Evolutionary conservation across 2,329 filamentous ascomycete species (phyloP).

Genomic region (Orbilia ellipsospora): DNA sequence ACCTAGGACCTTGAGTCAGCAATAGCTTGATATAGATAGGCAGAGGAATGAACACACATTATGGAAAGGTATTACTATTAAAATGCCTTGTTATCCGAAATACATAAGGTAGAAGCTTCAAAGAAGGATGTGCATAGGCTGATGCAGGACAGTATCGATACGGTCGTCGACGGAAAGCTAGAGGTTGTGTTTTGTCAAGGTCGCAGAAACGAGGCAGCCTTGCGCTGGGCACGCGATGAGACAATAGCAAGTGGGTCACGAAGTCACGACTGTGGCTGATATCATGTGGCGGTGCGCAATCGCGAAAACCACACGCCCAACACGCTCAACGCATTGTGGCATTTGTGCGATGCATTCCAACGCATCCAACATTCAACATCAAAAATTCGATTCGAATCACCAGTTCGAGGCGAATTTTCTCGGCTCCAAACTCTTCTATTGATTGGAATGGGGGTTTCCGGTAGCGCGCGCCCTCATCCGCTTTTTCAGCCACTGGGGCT

Average conservation of each 20-base stretch:
- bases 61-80: slow-evolving; percentile 5
- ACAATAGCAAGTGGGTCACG: slow-evolving; percentile 20
- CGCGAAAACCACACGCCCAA: slow-evolving; percentile 17
- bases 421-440: neutral
- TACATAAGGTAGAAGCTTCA: neutral
- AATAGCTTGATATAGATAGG: neutral
- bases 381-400: neutral
- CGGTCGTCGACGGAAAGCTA: neutral
- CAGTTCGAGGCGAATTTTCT: neutral
- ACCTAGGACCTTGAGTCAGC: slow-evolving; percentile 23
- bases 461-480: neutral
- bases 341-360: neutral
- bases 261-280: slow-evolving; percentile 32
- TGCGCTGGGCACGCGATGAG: neutral
- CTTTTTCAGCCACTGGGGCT: neutral
- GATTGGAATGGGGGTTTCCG: neutral
- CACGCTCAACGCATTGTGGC: slow-evolving; percentile 6
- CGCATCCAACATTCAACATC: neutral
- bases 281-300: slow-evolving; percentile 20
- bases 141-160: neutral
- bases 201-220: too few species aligned
- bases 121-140: neutral
- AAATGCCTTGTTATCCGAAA: neutral
- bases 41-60: slow-evolving; percentile 17
- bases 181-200: neutral